Base-by-base conservation (phyloP, 257 asterid species). In the Fraxinus pennsylvanica region DNA sequence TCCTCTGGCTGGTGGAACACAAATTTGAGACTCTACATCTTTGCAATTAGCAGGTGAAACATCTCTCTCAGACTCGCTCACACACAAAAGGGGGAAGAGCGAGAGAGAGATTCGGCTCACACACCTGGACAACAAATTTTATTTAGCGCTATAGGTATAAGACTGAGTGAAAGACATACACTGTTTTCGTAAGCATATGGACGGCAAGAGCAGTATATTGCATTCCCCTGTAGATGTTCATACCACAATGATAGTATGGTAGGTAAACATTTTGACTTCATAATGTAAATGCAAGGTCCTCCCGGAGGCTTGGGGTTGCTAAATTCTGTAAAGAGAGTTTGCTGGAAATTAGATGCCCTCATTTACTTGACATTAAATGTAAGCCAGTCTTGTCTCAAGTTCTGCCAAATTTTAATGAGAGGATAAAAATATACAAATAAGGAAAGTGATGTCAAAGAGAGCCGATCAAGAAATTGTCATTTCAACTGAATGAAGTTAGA, bases 11-110 rank as follows among this genome's bases (percentile, higher is more conserved):
- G 80, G 92, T 81, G 97, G 95, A 83, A 65, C 93, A 69, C 97
- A 93, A 79, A 77, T 80, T 69, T 97, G 94, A 85, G 98, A 93
- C 81, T 75, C 98, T 72, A 82, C 91, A 57, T 82, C 97, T 22
- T 87, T 94, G 9, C 98, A 92, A 66, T 88, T 90, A 79, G 89
- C 90, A 77, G 98, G 98, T 95, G 87, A 71, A 77, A 33, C 52
- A 50, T 27, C 78, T 36, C 47, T 72, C 52, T 22, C 39, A 68
- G 63, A 45, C 68, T 71, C 74, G 22, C 78, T 47, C 74, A 72
- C 12, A 27, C 19, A 67, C 9, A 35, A 66, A 32, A 36, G 68
- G 21, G 66, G 36, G 8, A n/a, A 27, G 17, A 9, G 32, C 1
- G 47, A 9, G 47, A 41, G 47, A 9, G 45, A 39, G 45, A 38